Percentiles rank a stretch among this genome's conserved stretches.
Evolutionary conservation across 495 filamentous ascomycete species (phyloP).

Genomic region (Apodospora peruviana): DNA sequence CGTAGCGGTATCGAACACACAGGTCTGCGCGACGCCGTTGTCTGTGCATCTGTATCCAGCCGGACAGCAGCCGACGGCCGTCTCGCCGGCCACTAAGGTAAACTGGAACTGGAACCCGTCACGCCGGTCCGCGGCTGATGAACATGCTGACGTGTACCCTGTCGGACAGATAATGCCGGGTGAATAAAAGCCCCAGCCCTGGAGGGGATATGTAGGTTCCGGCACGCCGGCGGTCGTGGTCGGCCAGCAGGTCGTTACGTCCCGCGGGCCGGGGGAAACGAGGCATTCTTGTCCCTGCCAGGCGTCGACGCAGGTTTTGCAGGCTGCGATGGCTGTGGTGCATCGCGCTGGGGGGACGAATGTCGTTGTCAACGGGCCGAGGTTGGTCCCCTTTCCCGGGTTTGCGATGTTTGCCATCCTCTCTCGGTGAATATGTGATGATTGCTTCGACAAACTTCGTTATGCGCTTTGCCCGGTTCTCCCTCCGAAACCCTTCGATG

Average conservation of each 20-base stretch:
- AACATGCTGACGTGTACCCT: slow-evolving; percentile 23
- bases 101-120: slow-evolving; percentile 20
- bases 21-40: slow-evolving; percentile 24
- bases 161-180: slow-evolving; percentile 24
- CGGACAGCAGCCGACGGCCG: slow-evolving; percentile 29
- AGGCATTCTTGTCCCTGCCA: neutral
- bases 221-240: slow-evolving; percentile 9
- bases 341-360: neutral
- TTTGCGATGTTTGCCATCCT: too few relatives aligned
- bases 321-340: neutral
- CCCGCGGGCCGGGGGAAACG: slow-evolving; percentile 1
- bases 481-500: too few relatives aligned
- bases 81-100: slow-evolving; percentile 18
- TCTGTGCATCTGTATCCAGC: slow-evolving; percentile 16
- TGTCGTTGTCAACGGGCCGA: neutral
- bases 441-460: too few relatives aligned
- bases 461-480: too few relatives aligned
- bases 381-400: too few relatives aligned
- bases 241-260: slow-evolving; percentile 27
- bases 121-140: slow-evolving; percentile 7
- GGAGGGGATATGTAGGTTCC: neutral
- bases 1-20: slow-evolving; percentile 8
- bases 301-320: neutral
- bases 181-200: slow-evolving; percentile 30
- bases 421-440: too few relatives aligned